Evolutionary conservation across 2,329 filamentous ascomycete genomes (phyloP).

Genomic region (Stromatinia cepivora): DNA sequence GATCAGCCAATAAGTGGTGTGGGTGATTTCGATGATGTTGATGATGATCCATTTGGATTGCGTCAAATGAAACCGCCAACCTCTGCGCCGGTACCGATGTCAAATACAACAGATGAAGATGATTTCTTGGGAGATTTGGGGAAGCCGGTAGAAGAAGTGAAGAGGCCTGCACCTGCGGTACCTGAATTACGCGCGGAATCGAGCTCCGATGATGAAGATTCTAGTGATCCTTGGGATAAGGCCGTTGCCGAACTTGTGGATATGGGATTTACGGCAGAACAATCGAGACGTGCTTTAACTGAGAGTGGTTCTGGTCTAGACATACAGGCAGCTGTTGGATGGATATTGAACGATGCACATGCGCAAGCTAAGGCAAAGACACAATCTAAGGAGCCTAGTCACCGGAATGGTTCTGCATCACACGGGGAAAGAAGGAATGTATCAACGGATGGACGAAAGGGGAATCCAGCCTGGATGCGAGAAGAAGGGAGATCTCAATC

Average conservation of each 20-base stretch:
- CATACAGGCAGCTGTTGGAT: constrained; percentile 83
- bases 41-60: constrained; percentile 88
- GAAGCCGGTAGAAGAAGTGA: constrained; percentile 64
- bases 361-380: constrained; percentile 74
- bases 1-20: constrained; percentile 32
- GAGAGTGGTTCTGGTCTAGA: constrained; percentile 78
- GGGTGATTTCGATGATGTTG: constrained; percentile 55
- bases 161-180: constrained; percentile 44
- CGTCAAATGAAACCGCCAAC: constrained; percentile 52
- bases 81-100: constrained; percentile 36
- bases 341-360: constrained; percentile 81
- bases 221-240: constrained; percentile 68
- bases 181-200: constrained; percentile 33
- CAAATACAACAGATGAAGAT: constrained; percentile 53
- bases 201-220: constrained; percentile 30
- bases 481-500: constrained; percentile 52
- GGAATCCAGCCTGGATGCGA: constrained; percentile 62
- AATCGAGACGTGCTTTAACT: constrained; percentile 75
- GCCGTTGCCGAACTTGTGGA: constrained; percentile 88
- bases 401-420: constrained; percentile 31
- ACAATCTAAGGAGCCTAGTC: constrained; percentile 47
- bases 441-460: constrained; percentile 40
- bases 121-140: constrained; percentile 66
- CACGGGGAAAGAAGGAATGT: constrained; percentile 37
- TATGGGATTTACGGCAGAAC: constrained; percentile 88